These are phyloP conservation scores for Yamadazyma conglobata DNA, from an alignment of 1,139 yeast species.

Conservation along the genomic window DNA sequence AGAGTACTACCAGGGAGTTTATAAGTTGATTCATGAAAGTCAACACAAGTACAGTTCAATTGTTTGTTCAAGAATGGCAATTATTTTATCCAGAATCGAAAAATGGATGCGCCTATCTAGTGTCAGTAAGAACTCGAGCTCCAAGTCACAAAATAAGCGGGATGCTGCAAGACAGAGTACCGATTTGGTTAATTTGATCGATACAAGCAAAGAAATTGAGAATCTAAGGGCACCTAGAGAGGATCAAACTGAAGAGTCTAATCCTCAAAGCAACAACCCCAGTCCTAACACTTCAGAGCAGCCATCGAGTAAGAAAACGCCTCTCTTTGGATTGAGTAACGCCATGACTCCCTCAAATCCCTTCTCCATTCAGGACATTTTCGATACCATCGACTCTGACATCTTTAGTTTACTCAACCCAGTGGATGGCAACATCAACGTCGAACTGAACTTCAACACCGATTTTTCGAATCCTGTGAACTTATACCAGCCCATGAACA, in stretches of 20 bases:
- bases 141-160: slow-evolving; percentile 3
- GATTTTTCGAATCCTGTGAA: slow-evolving; percentile 4
- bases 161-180: slow-evolving; percentile 11
- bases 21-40: slow-evolving; percentile 20
- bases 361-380: slow-evolving; percentile 26
- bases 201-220: slow-evolving; percentile 47
- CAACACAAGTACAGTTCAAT: slow-evolving; percentile 27
- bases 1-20: slow-evolving; percentile 29
- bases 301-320: slow-evolving; percentile 1
- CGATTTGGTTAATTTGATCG: slow-evolving; percentile 38
- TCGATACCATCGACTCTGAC: slow-evolving; percentile 32
- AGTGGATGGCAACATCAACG: slow-evolving; percentile 21
- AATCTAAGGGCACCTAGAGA: slow-evolving; percentile 35
- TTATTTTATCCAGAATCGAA: slow-evolving; percentile 40
- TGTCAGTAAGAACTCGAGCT: slow-evolving; percentile 7
- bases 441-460: slow-evolving; percentile 10
- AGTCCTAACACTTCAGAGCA: slow-evolving; percentile 2
- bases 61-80: slow-evolving; percentile 41
- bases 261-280: not conserved
- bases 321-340: not conserved
- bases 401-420: slow-evolving; percentile 27
- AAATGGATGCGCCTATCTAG: slow-evolving; percentile 48
- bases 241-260: slow-evolving; percentile 4
- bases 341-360: slow-evolving; percentile 9
- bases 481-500: slow-evolving; percentile 3